A percentile compares a stretch with the other conserved stretches of the same genome.
These are phyloP conservation scores for Xerocomus minutiporus DNA, from an alignment of 1,284 basidiomycete species.

Conservation along the genomic window DNA sequence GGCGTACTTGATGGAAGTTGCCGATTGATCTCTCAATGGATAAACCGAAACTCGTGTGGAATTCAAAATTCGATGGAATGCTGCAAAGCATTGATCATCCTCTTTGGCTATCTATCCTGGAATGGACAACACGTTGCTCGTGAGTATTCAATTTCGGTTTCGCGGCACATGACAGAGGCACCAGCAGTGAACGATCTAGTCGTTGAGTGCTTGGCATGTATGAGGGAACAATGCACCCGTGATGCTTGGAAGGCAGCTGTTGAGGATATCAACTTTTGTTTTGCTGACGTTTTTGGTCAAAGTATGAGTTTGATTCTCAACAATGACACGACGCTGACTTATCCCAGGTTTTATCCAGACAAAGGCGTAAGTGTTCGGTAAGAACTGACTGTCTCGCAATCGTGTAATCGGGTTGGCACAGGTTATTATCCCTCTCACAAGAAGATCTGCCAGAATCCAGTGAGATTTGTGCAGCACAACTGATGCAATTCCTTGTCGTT, in stretches of 20 bases:
- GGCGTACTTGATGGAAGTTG: conserved; percentile 22
- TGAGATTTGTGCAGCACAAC: conserved; percentile 13
- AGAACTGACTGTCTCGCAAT: not conserved
- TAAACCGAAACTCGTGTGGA: conserved; percentile 20
- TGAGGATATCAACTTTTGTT: conserved; percentile 9
- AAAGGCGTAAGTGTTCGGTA: conserved; percentile 17
- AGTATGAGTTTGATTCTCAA: conserved; percentile 13
- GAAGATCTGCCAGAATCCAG: conserved; percentile 6
- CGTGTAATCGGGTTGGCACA: conserved; percentile 2
- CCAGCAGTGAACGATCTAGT: conserved; percentile 39
- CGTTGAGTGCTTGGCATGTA: conserved; percentile 35
- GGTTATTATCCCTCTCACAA: conserved; percentile 14
- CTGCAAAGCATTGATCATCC: conserved; percentile 32
- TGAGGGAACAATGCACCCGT: conserved; percentile 11
- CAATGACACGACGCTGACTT: conserved; percentile 5
- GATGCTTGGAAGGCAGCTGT: conserved; percentile 23
- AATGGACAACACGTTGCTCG: conserved; percentile 23
- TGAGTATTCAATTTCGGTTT: conserved; percentile 16
- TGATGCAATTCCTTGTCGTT: conserved; percentile 28
- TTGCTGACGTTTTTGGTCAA: conserved; percentile 19
- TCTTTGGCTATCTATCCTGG: conserved; percentile 34
- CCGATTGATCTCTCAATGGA: conserved; percentile 23
- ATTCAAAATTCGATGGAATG: conserved; percentile 31
- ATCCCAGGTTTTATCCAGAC: conserved; percentile 14
- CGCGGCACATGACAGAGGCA: not conserved